Base-by-base conservation (phyloP, 148 eudicot species). In the Camellia sinensis region DNA sequence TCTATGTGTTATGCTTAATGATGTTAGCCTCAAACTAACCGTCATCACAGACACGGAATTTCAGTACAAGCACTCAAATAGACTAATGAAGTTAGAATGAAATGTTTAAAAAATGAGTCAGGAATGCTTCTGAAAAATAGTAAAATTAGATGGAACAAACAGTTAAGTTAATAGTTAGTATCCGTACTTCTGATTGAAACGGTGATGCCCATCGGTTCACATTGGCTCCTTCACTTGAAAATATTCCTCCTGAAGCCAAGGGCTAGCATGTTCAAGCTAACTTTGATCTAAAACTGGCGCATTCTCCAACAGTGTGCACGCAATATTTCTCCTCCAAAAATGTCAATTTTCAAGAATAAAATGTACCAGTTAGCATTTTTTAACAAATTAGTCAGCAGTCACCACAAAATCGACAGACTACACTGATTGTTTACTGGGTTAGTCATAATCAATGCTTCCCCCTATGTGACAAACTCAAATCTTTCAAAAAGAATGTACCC, bases 281-380 rank as follows among this genome's bases (percentile, higher is more conserved):
- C 89, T 86, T 93, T 93, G 99, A 84, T 96, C 99, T 96, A 92
- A 92, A 91, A 96, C 82, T 88, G 98, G 90, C 78, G 99, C 95
- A 91, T 89, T 96, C 98, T 95, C 98, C 99, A 96, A 92, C 88
- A 93, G 89, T 79, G 95, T 88, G 84, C 92, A 93, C 98, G 99
- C 92, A 93, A 80, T 85, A 96, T 92, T 92, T 96, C 99, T 96
- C 98, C 91, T 96, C 88, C 92, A 91, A 88, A 89, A 93, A 91
- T 87, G 98, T 91, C 98, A 96, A 90, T 92, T 90, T 89, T 82
- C 92, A 94, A 96, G 91, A 92, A 95, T 85, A 93, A 91, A 90
- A 91, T 90, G 97, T 90, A 93, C 97, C 89, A 90, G 93, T 96
- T 87, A 96, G 99, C 91, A 90, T 87, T 88, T 82, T 90, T 87